These are phyloP conservation scores for Brassica cretica DNA, from an alignment of 345 rosid genomes.

Conservation along the genomic window DNA sequence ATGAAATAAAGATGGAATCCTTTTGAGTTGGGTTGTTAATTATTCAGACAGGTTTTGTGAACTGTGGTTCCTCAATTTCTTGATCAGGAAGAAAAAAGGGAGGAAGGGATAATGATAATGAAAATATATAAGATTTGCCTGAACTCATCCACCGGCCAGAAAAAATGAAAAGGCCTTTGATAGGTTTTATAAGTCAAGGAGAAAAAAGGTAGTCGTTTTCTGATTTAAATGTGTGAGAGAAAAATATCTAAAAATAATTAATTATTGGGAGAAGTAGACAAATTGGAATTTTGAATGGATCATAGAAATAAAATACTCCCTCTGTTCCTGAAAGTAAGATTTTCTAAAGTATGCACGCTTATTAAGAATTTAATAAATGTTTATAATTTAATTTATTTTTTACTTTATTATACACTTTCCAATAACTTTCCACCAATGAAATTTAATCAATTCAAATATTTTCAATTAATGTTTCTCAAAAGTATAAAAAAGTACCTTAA, in stretches of 20 bases:
- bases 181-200: slow-evolving; percentile 36
- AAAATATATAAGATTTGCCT: slow-evolving; percentile 21
- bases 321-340: no score
- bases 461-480: no score
- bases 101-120: not conserved
- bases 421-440: no score
- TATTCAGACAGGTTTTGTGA: slow-evolving; percentile 21
- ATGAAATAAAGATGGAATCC: slow-evolving; percentile 28
- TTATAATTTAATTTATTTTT: no score
- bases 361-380: no score
- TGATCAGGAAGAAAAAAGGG: not conserved
- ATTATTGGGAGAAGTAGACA: slow-evolving; percentile 38
- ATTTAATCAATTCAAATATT: no score
- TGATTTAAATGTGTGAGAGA: not conserved
- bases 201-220: not conserved
- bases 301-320: slow-evolving; percentile 23
- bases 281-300: slow-evolving; percentile 34
- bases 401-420: no score
- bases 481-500: no score
- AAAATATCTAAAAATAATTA: not conserved
- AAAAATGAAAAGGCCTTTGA: slow-evolving; percentile 17
- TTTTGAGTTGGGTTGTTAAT: slow-evolving; percentile 35
- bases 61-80: slow-evolving; percentile 4
- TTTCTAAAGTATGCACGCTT: no score
- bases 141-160: slow-evolving; percentile 32